Base-by-base conservation (phyloP, 1,284 basidiomycete species). In the Exobasidium cylindrosporum region DNA sequence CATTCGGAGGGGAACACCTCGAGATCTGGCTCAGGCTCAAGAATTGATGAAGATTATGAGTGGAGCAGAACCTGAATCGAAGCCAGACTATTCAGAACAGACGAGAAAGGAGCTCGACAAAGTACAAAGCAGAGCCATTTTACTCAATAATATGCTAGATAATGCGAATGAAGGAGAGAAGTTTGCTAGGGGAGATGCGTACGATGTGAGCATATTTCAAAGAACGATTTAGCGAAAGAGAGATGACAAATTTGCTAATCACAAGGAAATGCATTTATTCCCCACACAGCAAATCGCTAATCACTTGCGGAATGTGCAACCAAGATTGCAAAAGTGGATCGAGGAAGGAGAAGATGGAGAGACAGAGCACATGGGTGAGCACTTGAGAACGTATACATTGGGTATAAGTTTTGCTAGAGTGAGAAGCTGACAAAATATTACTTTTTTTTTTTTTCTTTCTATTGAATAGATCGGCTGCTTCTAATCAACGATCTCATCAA, bases 401-500 rank as follows among this genome's bases (percentile, higher is more conserved):
- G 7, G 10, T 10, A 14, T 21, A n/a, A 23, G 43, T 13, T 23
- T 44, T 13, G 43, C 13, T 44, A 14, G 43, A 44, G 43, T 23
- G n/a, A 14, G 43, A 49, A 11, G 7, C 4, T 49, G 55, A 17
- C 10, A 17, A 30, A 13, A n/a, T 11, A 13, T n/a, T 10, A 17
- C 66, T 6, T n/a, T 63, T n/a, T n/a, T 23, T 24, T 14, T 49
- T n/a, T 35, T 2, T 14, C 28, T 72, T 91, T n/a, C n/a, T n/a
- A n/a, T n/a, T n/a, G n/a, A n/a, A n/a, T n/a, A n/a, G 94, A 95
- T 70, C 91, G 92, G 1, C 88, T 97, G 81, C 84, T 98, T 29
- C 86, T 97, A 79, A 93, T 95, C 66, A 98, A 99, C 81, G 96
- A 99, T 81, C 88, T 96, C 73, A 95, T 98, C 81, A 97, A 98